phyloP scores from a whole-genome alignment of 2,329 filamentous ascomycete species.

The Xenoacremonium recifei region DNA sequence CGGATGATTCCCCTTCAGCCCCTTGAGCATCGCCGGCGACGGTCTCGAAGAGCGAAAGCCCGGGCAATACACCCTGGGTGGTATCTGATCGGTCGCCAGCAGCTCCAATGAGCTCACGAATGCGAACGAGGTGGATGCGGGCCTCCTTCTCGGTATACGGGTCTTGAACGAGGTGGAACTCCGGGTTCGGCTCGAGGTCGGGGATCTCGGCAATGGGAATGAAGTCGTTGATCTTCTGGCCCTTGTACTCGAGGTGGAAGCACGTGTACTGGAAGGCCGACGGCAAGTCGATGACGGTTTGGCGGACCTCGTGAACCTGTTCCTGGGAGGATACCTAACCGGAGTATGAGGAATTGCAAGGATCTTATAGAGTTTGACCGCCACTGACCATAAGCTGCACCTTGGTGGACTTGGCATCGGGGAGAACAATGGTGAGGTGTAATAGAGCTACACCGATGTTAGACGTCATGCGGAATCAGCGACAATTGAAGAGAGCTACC shows the following conservation, averaged over 20 bases:
- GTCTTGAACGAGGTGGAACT: slow-evolving; percentile 82
- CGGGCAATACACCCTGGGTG: slow-evolving; percentile 81
- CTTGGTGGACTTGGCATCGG: slow-evolving; percentile 69
- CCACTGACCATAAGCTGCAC: slow-evolving; percentile 79
- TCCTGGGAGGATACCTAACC: slow-evolving; percentile 83
- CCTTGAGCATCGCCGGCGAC: slow-evolving; percentile 56
- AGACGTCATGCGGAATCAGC: slow-evolving; percentile 10
- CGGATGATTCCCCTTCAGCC: slow-evolving; percentile 20
- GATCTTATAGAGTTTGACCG: slow-evolving; percentile 3
- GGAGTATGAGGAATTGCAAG: slow-evolving; percentile 13
- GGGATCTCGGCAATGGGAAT: slow-evolving; percentile 87
- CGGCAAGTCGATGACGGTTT: slow-evolving; percentile 92
- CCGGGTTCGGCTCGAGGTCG: slow-evolving; percentile 72
- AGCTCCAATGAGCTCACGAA: slow-evolving; percentile 90
- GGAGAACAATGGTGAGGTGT: slow-evolving; percentile 73
- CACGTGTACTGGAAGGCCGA: slow-evolving; percentile 96
- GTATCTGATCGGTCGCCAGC: slow-evolving; percentile 85
- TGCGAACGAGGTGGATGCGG: slow-evolving; percentile 86
- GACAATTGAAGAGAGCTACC: slow-evolving; percentile 22
- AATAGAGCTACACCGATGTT: slow-evolving; percentile 45
- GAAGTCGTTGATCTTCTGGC: slow-evolving; percentile 91
- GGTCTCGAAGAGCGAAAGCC: slow-evolving; percentile 82
- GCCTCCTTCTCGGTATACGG: slow-evolving; percentile 99
- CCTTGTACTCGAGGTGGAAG: slow-evolving; percentile 93
- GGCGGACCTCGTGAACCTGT: slow-evolving; percentile 94